phyloP scores from a whole-genome alignment of 2,329 filamentous ascomycete genomes.

The Daldinia eschscholtzii region DNA sequence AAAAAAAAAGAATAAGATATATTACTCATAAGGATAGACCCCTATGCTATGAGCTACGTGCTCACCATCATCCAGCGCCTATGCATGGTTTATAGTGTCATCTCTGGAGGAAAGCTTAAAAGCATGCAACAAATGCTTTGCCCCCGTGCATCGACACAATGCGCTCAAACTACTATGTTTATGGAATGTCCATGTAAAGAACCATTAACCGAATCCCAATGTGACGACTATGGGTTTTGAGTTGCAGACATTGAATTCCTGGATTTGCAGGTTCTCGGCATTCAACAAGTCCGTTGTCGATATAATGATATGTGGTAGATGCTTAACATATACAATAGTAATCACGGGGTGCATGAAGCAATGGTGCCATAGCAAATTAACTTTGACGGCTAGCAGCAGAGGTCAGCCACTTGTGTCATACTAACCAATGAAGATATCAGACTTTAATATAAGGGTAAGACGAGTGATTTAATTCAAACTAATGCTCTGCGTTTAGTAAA shows the following conservation, averaged over 20 bases:
- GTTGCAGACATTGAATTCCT: background rate
- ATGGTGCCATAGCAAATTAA: background rate
- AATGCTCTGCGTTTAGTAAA: background rate
- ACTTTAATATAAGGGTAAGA: background rate
- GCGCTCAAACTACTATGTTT: background rate
- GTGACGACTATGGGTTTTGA: background rate
- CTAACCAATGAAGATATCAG: background rate
- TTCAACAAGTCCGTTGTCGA: no score
- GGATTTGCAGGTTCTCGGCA: no score
- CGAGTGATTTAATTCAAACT: background rate
- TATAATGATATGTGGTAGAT: no score
- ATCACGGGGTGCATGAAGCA: background rate
- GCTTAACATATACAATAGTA: background rate
- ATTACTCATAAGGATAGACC: no score
- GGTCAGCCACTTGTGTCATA: background rate
- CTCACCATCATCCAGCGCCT: no score
- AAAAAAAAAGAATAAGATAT: no score
- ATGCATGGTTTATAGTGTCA: no score
- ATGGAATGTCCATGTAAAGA: background rate
- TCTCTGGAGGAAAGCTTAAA: no score
- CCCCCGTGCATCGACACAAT: background rate
- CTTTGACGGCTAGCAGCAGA: background rate
- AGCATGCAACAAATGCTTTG: no score
- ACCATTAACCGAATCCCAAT: background rate
- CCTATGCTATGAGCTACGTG: no score